These are phyloP conservation scores for Podospora tetraspora DNA, from an alignment of 495 filamentous ascomycete genomes.

Conservation along the genomic window DNA sequence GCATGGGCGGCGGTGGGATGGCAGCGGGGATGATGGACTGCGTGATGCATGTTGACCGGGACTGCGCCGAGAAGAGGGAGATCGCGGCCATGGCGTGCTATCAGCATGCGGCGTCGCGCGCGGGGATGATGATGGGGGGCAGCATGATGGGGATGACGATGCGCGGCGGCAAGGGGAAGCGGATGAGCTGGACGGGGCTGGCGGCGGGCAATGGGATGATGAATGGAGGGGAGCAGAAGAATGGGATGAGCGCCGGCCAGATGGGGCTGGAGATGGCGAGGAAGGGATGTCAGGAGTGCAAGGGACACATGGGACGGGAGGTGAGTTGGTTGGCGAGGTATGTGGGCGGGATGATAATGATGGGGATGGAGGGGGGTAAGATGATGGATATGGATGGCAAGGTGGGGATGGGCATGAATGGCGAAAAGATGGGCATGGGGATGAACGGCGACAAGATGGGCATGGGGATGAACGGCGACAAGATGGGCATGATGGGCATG, in stretches of 20 bases:
- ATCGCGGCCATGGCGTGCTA: constrained; percentile 32
- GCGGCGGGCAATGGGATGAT: constrained; percentile 11
- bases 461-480: no score
- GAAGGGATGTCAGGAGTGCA: constrained; percentile 24
- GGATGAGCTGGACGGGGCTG: constrained; percentile 36
- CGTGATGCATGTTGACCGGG: constrained; percentile 30
- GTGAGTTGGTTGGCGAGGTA: constrained; percentile 28
- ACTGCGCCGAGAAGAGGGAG: constrained; percentile 38
- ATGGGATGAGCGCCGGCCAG: constrained; percentile 26
- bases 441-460: no score
- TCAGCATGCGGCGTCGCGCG: constrained; percentile 9
- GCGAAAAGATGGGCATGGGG: background rate
- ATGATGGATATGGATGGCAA: background rate
- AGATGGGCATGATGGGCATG: background rate
- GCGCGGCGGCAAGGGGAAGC: constrained; percentile 21
- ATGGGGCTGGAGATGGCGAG: constrained; percentile 28
- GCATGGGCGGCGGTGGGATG: background rate
- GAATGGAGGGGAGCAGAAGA: constrained; percentile 12
- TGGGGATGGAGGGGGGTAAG: background rate
- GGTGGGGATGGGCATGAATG: background rate
- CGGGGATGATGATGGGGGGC: background rate
- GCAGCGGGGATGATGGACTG: constrained; percentile 19
- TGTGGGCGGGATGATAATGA: background rate
- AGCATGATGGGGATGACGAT: constrained; percentile 15
- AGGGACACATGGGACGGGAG: constrained; percentile 25